Conservation (phyloP, 2,329 filamentous ascomycete species). For the Colletotrichum sp. region DNA sequence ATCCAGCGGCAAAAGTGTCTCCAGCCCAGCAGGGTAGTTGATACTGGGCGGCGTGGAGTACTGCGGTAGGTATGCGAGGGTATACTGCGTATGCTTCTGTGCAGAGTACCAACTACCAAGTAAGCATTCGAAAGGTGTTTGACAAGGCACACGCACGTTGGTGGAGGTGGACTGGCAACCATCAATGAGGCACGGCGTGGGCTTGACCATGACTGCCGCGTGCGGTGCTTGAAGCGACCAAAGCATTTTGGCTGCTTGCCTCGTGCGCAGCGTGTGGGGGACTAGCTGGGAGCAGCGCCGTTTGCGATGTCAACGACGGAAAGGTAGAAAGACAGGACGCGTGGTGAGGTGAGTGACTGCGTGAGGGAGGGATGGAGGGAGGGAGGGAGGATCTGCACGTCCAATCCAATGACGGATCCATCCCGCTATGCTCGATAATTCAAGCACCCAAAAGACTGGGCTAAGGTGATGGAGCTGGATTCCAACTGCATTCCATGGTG, state of each 20-base stretch:
- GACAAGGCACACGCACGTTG: background rate
- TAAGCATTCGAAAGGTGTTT: background rate
- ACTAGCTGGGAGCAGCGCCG: constrained; percentile 1
- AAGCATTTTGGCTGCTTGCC: background rate
- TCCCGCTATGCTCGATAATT: constrained; percentile 9
- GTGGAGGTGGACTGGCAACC: background rate
- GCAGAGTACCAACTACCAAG: background rate
- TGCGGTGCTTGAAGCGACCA: constrained; percentile 6
- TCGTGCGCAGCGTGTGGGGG: constrained; percentile 8
- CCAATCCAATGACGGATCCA: background rate
- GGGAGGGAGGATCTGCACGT: background rate
- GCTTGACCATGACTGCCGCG: background rate
- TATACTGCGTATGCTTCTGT: background rate
- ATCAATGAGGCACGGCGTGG: background rate
- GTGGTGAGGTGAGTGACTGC: background rate
- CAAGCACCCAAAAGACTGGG: background rate
- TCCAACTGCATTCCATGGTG: constrained; percentile 14
- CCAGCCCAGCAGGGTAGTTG: background rate
- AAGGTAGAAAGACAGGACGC: background rate
- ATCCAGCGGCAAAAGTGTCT: background rate
- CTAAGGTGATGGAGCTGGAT: constrained; percentile 2
- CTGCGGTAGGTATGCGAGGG: background rate
- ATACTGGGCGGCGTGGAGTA: background rate
- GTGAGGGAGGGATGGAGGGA: background rate
- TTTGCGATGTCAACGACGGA: background rate